Conservation (phyloP, 1,284 basidiomycete genomes). For the Sporisorium scitamineum region DNA sequence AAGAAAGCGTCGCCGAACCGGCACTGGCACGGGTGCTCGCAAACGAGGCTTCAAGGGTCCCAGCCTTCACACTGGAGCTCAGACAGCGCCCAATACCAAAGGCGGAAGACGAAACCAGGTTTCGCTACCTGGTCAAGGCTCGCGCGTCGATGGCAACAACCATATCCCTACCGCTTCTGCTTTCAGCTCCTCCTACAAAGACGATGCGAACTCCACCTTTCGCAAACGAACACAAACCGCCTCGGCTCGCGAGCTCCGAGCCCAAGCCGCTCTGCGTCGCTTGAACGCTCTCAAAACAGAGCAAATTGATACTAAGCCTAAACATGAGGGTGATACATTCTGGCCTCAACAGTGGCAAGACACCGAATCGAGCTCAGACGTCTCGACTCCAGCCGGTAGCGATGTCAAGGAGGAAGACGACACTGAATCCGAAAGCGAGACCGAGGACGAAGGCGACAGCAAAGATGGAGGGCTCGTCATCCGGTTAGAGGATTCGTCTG, state of each 20-base stretch:
- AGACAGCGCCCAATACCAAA: constrained; percentile 53
- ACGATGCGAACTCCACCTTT: constrained; percentile 58
- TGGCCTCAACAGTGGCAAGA: constrained; percentile 11
- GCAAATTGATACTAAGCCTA: neutral
- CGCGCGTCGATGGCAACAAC: constrained; percentile 53
- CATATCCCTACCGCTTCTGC: constrained; percentile 46
- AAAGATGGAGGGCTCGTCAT: constrained; percentile 26
- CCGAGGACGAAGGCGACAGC: constrained; percentile 29
- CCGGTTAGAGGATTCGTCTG: constrained; percentile 28
- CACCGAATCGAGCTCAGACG: neutral
- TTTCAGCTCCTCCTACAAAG: constrained; percentile 35
- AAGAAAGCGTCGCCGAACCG: constrained; percentile 23
- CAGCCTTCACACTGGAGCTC: constrained; percentile 57
- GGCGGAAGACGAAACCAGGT: constrained; percentile 32
- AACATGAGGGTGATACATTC: neutral
- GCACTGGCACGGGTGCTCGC: constrained; percentile 10
- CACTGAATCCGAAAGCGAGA: constrained; percentile 22
- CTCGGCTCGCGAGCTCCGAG: constrained; percentile 42
- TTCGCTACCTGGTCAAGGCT: constrained; percentile 41
- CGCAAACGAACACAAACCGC: constrained; percentile 48
- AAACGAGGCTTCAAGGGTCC: constrained; percentile 47
- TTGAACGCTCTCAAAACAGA: constrained; percentile 21
- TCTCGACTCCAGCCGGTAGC: constrained; percentile 3
- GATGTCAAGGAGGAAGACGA: constrained; percentile 17
- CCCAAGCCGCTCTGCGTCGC: constrained; percentile 44